Percentiles rank a stretch among this genome's conserved stretches.
Conservation (phyloP, 2,329 filamentous ascomycete genomes). For the Colletotrichum paranaense region DNA sequence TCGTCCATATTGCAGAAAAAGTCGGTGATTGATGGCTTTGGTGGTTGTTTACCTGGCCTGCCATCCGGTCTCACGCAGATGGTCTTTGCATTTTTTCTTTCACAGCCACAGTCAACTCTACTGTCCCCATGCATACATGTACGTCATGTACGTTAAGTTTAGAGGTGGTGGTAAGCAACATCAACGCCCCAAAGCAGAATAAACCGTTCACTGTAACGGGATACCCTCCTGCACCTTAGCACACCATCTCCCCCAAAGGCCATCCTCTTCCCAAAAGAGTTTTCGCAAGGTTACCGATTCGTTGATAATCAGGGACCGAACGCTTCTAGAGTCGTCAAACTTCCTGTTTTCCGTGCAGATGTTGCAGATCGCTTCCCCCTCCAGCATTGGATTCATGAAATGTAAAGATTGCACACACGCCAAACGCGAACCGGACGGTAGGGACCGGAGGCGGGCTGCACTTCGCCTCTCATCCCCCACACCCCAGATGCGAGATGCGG, state of each 20-base stretch:
- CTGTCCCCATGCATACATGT: neutral
- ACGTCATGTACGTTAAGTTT: neutral
- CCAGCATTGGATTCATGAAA: neutral
- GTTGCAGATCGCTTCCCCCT: neutral
- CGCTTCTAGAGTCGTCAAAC: neutral
- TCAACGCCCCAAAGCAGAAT: neutral
- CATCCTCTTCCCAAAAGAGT: neutral
- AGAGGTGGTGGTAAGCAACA: neutral
- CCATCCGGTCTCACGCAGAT: neutral
- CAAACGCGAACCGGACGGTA: neutral
- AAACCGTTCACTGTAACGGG: neutral
- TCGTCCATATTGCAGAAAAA: too few species aligned
- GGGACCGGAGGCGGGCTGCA: neutral
- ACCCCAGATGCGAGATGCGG: neutral
- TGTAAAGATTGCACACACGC: neutral
- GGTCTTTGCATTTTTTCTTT: neutral
- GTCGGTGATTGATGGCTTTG: neutral
- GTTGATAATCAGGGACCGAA: neutral
- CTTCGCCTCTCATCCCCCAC: neutral
- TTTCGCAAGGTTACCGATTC: neutral
- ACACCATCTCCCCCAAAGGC: neutral
- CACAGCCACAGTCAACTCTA: neutral
- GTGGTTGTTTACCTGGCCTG: neutral
- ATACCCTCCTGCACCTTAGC: neutral
- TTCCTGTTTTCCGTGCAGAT: constrained; percentile 5